Percentiles rank a stretch among this genome's conserved stretches.
Evolutionary conservation across 768 basidiomycete genomes (phyloP).

Genomic region (Suillus lakei): DNA sequence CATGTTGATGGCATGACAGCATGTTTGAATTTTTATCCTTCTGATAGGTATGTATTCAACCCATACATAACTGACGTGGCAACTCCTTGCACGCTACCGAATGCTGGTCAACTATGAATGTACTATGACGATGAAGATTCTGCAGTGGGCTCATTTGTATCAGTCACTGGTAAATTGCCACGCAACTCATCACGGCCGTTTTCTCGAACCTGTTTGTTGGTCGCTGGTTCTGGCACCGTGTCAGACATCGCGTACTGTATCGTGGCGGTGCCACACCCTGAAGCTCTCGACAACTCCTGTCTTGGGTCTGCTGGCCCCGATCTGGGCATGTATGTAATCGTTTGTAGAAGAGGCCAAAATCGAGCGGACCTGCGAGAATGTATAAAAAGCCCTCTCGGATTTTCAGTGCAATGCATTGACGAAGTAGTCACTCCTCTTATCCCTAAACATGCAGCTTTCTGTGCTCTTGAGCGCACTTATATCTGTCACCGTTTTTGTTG

Average conservation of each 20-base stretch:
- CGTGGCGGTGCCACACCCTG: not conserved
- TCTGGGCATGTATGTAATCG: not conserved
- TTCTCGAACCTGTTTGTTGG: not conserved
- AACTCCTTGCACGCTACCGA: not conserved
- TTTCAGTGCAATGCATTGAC: not conserved
- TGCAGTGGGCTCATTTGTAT: not conserved
- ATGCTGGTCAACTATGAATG: not conserved
- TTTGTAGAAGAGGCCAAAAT: not conserved
- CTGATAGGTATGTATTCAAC: no score
- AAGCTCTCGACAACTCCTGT: not conserved
- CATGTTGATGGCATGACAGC: not conserved
- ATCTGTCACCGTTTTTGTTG: not conserved
- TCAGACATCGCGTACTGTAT: not conserved
- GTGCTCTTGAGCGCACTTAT: not conserved
- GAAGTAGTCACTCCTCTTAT: not conserved
- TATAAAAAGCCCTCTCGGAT: not conserved
- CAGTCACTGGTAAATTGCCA: not conserved
- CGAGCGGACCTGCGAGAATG: not conserved
- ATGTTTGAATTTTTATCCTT: not conserved
- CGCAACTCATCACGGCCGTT: not conserved
- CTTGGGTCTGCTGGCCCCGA: not conserved
- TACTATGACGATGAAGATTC: not conserved
- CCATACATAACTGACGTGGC: not conserved
- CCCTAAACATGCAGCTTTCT: constrained; percentile 4
- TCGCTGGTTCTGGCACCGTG: not conserved